Percentiles rank a stretch among this genome's conserved stretches.
Conservation (phyloP, 352 stramenopile species). For the Phytophthora kernoviae region DNA sequence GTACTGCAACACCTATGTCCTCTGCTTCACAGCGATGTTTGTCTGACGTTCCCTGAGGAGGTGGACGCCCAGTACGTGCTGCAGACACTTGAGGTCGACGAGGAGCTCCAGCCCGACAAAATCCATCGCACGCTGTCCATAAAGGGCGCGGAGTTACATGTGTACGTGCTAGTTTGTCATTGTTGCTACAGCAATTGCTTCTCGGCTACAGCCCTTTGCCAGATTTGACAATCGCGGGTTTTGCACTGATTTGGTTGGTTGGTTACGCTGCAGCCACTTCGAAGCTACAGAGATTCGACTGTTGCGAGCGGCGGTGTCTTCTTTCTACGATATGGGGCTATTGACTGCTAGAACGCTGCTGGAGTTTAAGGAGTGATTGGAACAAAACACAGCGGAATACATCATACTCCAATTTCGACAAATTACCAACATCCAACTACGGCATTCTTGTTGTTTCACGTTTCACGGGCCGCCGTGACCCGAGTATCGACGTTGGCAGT, state of each 20-base stretch:
- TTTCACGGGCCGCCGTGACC: no score
- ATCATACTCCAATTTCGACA: no score
- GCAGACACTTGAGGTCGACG: conserved; percentile 87
- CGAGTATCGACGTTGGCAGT: no score
- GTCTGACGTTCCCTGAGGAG: conserved; percentile 64
- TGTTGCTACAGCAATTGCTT: not conserved
- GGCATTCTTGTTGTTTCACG: no score
- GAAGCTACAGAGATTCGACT: conserved; percentile 84
- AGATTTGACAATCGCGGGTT: conserved; percentile 5
- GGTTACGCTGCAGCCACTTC: conserved; percentile 63
- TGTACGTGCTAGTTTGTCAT: conserved; percentile 48
- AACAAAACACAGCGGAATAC: conserved; percentile 8
- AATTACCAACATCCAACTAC: not conserved
- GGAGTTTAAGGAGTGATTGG: conserved; percentile 83
- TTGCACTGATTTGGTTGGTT: conserved; percentile 1
- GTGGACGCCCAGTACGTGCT: conserved; percentile 73
- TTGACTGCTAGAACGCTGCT: conserved; percentile 76
- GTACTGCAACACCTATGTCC: not conserved
- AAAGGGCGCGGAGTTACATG: conserved; percentile 62
- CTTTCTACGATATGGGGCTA: conserved; percentile 88
- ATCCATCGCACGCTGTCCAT: conserved; percentile 77
- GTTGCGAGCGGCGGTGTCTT: conserved; percentile 82
- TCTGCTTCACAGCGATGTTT: conserved; percentile 49
- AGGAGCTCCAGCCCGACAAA: conserved; percentile 87
- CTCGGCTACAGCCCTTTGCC: not conserved